Percentiles rank a stretch among this genome's conserved stretches.
These are phyloP conservation scores for Lichenothelia convexa DNA, from an alignment of 495 filamentous ascomycete genomes.

Conservation along the genomic window DNA sequence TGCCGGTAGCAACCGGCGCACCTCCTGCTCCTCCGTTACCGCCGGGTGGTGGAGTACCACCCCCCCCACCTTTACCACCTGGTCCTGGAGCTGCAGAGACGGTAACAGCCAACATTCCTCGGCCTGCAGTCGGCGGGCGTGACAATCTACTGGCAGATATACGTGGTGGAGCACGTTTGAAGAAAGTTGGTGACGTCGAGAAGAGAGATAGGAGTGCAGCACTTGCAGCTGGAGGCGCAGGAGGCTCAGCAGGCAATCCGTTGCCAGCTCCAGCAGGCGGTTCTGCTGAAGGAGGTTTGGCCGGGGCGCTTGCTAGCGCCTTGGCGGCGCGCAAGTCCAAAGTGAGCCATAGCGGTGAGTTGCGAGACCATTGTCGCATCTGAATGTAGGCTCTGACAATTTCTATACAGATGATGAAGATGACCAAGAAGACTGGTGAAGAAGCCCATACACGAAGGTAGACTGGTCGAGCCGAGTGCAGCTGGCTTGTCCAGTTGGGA, in stretches of 20 bases:
- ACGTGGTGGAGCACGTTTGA: conserved; percentile 47
- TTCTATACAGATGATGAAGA: conserved; percentile 12
- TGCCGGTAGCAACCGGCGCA: conserved; percentile 1
- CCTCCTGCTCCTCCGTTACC: conserved; percentile 11
- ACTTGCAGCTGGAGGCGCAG: conserved; percentile 7
- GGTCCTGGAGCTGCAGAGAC: conserved; percentile 45
- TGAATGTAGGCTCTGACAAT: background rate
- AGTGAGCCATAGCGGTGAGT: conserved; percentile 81
- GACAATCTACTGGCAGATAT: conserved; percentile 68
- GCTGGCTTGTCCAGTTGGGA: background rate
- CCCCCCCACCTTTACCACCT: conserved; percentile 49
- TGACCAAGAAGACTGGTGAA: conserved; percentile 12
- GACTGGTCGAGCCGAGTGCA: no score
- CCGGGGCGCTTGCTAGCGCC: conserved; percentile 63
- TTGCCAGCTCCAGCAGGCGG: conserved; percentile 35
- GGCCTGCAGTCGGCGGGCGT: conserved; percentile 36
- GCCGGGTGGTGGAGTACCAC: conserved; percentile 29
- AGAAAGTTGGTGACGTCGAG: conserved; percentile 59
- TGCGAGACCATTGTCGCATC: background rate
- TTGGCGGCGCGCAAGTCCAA: conserved; percentile 72
- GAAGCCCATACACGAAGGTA: no score
- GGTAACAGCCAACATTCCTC: conserved; percentile 19
- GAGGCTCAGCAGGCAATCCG: conserved; percentile 31
- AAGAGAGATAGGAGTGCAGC: conserved; percentile 70
- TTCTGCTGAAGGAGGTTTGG: conserved; percentile 46